A percentile compares a stretch with the other conserved stretches of the same genome.
These are phyloP conservation scores for Diaporthe sp. DNA, from an alignment of 2,329 filamentous ascomycete genomes.

Conservation along the genomic window DNA sequence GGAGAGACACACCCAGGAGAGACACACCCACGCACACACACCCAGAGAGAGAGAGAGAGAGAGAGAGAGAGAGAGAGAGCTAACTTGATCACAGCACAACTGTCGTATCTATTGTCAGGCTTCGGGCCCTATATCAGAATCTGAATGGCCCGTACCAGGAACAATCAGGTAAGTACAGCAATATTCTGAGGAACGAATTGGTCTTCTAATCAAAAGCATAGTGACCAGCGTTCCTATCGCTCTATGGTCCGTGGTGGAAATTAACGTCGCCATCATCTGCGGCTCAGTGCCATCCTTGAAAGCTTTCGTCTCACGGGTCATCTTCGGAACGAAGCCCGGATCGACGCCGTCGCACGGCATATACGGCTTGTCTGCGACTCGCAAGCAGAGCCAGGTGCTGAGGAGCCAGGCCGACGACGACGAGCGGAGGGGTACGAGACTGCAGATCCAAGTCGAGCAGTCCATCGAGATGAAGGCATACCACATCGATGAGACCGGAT, in stretches of 20 bases:
- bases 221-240: constrained; percentile 42
- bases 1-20: too few relatives aligned
- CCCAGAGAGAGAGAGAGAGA: too few relatives aligned
- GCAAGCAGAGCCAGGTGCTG: not conserved
- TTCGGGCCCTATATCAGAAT: constrained; percentile 42
- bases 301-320: constrained; percentile 53
- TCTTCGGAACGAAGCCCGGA: constrained; percentile 46
- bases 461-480: constrained; percentile 40
- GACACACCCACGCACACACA: too few relatives aligned
- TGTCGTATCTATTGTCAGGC: constrained; percentile 42
- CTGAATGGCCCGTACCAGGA: constrained; percentile 11
- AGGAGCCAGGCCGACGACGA: constrained; percentile 9
- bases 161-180: constrained; percentile 34
- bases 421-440: constrained; percentile 35
- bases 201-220: constrained; percentile 10
- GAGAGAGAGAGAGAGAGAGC: too few relatives aligned
- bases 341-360: not conserved
- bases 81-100: constrained; percentile 32
- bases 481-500: constrained; percentile 7
- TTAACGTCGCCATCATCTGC: constrained; percentile 53
- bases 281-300: constrained; percentile 56
- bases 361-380: constrained; percentile 3
- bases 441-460: constrained; percentile 45
- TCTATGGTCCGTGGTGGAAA: constrained; percentile 46
- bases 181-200: not conserved